phyloP scores from a whole-genome alignment of 768 basidiomycete species.

The Gymnopilus junonius region DNA sequence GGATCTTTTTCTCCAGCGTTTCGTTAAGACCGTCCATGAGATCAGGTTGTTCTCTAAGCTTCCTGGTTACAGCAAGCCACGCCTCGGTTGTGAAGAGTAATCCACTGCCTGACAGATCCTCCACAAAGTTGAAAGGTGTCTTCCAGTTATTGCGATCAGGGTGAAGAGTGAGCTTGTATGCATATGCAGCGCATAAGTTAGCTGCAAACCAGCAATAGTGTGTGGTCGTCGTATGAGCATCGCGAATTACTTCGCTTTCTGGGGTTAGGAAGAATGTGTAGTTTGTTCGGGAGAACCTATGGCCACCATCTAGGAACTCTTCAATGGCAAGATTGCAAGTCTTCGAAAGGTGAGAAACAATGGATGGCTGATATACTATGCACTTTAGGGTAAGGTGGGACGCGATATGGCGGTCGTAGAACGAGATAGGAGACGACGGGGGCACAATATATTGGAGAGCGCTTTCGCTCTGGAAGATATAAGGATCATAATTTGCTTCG shows the following conservation, averaged over 20 bases:
- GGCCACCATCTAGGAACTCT: background rate
- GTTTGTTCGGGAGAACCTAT: background rate
- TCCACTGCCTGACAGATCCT: background rate
- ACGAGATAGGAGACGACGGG: background rate
- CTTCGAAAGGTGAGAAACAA: background rate
- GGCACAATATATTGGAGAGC: background rate
- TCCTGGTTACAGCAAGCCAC: background rate
- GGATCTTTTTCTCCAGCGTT: background rate
- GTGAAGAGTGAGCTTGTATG: background rate
- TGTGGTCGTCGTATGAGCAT: background rate
- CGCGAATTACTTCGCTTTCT: background rate
- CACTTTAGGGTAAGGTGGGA: background rate
- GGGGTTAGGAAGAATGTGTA: background rate
- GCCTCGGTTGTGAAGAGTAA: background rate
- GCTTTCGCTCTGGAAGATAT: background rate
- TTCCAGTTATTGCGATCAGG: background rate
- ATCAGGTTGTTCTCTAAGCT: background rate
- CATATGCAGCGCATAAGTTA: background rate
- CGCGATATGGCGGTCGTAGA: conserved; percentile 11
- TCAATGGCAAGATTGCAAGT: background rate
- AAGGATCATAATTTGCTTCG: background rate
- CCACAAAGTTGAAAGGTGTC: background rate
- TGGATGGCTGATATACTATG: background rate
- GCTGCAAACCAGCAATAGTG: background rate
- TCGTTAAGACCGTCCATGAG: background rate